These are phyloP conservation scores for Hanseniaspora lachancei DNA, from an alignment of 805 yeast genomes.

Conservation along the genomic window DNA sequence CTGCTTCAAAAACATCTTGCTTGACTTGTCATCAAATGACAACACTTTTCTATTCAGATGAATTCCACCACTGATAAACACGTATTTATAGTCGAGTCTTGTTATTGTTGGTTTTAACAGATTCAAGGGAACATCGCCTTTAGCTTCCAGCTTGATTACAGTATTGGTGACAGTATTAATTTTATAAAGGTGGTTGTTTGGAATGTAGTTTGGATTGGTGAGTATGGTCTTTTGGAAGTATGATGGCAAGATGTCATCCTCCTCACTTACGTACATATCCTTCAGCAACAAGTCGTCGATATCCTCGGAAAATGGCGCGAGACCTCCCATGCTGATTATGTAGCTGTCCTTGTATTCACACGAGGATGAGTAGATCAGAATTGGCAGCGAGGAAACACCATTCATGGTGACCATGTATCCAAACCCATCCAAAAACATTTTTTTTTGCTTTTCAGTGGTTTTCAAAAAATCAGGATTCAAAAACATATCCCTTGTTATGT, in stretches of 20 bases:
- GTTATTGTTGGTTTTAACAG: constrained; percentile 37
- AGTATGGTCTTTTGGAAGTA: constrained; percentile 34
- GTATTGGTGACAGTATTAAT: constrained; percentile 32
- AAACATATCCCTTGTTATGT: background rate
- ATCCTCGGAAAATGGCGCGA: constrained; percentile 18
- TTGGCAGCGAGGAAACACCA: constrained; percentile 31
- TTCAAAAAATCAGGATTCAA: background rate
- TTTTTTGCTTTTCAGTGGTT: background rate
- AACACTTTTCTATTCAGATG: constrained; percentile 27
- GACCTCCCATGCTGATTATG: constrained; percentile 34
- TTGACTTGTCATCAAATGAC: constrained; percentile 25
- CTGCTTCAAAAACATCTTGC: constrained; percentile 29
- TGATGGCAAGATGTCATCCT: constrained; percentile 30
- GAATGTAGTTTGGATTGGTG: constrained; percentile 31
- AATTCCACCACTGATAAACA: constrained; percentile 61
- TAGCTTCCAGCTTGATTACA: constrained; percentile 24
- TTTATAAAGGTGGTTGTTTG: constrained; percentile 29
- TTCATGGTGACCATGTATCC: constrained; percentile 24
- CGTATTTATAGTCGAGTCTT: constrained; percentile 41
- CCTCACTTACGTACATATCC: constrained; percentile 30
- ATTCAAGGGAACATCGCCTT: constrained; percentile 40
- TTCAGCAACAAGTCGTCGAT: constrained; percentile 23
- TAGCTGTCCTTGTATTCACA: constrained; percentile 30
- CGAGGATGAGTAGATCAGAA: constrained; percentile 33
- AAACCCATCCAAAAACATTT: constrained; percentile 19